Percentiles rank a stretch among this genome's conserved stretches.
Evolutionary conservation across 2,329 filamentous ascomycete species (phyloP).

Genomic region (Onygenales sp.): DNA sequence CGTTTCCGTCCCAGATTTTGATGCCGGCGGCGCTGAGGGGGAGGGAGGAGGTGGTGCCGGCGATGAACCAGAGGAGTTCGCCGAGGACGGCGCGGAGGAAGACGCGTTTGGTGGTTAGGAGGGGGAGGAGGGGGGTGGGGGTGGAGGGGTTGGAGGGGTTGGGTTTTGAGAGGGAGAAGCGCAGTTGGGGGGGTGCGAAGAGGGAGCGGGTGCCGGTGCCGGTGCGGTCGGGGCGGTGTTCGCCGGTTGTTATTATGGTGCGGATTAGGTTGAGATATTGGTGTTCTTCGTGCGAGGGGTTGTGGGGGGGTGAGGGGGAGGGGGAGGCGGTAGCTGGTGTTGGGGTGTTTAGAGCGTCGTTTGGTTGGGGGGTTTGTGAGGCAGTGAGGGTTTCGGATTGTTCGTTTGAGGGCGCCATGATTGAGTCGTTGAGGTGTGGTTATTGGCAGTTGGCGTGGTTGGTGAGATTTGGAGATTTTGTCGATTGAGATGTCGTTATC

Average conservation of each 20-base stretch:
- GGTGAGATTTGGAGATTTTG: neutral
- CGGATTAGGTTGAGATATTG: slow-evolving; percentile 89
- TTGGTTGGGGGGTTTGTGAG: slow-evolving; percentile 1
- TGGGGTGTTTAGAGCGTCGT: slow-evolving; percentile 13
- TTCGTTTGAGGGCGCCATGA: neutral
- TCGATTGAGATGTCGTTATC: neutral
- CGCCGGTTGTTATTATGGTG: slow-evolving; percentile 71
- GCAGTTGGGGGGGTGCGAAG: slow-evolving; percentile 77
- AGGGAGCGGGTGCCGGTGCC: slow-evolving; percentile 87
- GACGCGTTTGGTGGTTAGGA: slow-evolving; percentile 95
- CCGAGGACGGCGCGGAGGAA: slow-evolving; percentile 82
- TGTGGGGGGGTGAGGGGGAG: slow-evolving; percentile 13
- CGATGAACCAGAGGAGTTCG: slow-evolving; percentile 93
- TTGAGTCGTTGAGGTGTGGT: neutral
- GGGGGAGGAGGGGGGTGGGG: slow-evolving; percentile 62
- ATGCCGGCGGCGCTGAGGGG: slow-evolving; percentile 70
- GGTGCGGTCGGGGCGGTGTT: slow-evolving; percentile 83
- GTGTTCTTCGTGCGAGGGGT: slow-evolving; percentile 64
- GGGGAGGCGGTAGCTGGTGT: slow-evolving; percentile 6
- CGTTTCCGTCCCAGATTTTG: slow-evolving; percentile 98
- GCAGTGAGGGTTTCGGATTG: neutral
- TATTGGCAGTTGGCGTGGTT: too few species aligned
- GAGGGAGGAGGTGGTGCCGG: slow-evolving; percentile 69
- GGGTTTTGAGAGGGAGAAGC: slow-evolving; percentile 66
- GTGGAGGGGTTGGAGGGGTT: slow-evolving; percentile 30